Evolutionary conservation across 2,329 filamentous ascomycete genomes (phyloP), one percentile per base, ranked within the genome.

Genomic region (Cladobotryum protrusum): DNA sequence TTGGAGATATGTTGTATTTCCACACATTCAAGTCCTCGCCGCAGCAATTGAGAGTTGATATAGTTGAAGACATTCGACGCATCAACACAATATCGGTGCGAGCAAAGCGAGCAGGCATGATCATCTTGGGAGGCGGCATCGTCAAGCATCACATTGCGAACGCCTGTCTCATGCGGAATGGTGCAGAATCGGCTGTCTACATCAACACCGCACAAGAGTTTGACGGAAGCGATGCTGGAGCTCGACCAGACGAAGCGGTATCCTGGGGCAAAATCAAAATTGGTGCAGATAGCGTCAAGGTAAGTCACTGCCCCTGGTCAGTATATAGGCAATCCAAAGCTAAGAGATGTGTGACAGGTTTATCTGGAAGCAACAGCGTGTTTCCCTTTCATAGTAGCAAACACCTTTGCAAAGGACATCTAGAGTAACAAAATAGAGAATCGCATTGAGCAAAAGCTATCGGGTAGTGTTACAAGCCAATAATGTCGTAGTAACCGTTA

Each of bases 131-230:
- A 0, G 93, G 93, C 6, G 93, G 93, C 1, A 74, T 99, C n/a
- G 80, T 99, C 61, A 99, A 99, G 73, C 93, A 99, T 63, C 93
- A 99, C 67, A 97, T 99, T 64, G 91, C 93, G 46, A 99, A 99
- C 66, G 93, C 93, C 2, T 96, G 90, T 61, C 69, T 99, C 61
- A 97, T 99, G 93, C 83, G 93, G 45, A 99, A 99, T 62, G 93
- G 93, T 2, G 93, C 93, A 14, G 93, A 99, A 68, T 92, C 88
- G 55, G 93, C 93, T 2, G 93, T 99, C 1, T 99, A 96, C 66
- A 89, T 99, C 68, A 99, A 99, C 69, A 99, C 93, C 1, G 93
- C 83, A 0, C 90, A 96, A 67, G 93, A 99, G 66, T 99, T 96
- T 65, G 93, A 99, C 66, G 93, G 93, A 3, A 96, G 90, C 61